Conservation (phyloP, 2,329 filamentous ascomycete genomes). For the Beauveria sp. region DNA sequence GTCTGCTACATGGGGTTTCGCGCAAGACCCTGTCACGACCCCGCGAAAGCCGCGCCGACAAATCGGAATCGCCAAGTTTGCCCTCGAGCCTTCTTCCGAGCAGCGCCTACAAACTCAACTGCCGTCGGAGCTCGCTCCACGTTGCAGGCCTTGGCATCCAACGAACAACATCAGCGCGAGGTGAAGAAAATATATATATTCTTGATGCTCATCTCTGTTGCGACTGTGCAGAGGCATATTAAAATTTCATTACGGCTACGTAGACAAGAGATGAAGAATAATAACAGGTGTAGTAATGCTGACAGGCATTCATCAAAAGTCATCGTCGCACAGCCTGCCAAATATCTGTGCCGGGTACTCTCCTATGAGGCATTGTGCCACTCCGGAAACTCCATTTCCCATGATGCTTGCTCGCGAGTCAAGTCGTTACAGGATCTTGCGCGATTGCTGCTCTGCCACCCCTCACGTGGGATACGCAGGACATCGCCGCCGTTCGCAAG, state of each 20-base stretch:
- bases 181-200: background rate
- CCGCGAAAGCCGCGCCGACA: background rate
- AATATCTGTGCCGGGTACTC: background rate
- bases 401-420: background rate
- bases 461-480: background rate
- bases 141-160: background rate
- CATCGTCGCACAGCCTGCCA: background rate
- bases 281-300: background rate
- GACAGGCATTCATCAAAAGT: background rate
- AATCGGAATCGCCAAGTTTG: too few species aligned
- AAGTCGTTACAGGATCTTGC: background rate
- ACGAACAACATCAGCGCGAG: too few species aligned
- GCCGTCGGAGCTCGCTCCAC: background rate
- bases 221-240: background rate
- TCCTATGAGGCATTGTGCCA: background rate
- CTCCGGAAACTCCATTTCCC: background rate
- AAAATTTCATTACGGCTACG: background rate
- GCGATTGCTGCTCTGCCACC: background rate
- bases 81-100: background rate
- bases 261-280: background rate
- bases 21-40: background rate
- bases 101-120: background rate
- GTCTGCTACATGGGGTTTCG: too few species aligned
- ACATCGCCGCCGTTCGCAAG: background rate
- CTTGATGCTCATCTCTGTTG: background rate